Base-by-base conservation (phyloP, 2,329 filamentous ascomycete genomes). In the Sporothrix globosa region DNA sequence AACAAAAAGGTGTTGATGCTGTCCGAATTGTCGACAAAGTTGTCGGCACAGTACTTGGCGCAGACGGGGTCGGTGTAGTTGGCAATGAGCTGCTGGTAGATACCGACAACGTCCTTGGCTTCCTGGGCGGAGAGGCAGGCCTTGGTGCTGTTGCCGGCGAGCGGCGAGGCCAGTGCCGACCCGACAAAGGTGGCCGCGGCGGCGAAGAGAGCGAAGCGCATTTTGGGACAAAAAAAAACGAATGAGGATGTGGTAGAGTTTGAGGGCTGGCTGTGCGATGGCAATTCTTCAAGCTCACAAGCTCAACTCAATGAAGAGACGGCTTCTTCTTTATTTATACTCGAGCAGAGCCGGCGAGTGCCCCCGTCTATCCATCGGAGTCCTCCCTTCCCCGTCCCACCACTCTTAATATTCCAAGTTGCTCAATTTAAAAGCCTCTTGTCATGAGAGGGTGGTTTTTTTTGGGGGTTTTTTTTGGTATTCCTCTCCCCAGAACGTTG, bases 1-100 rank as follows among this genome's bases (percentile, higher is more conserved):
- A 75, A 72, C 70, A 76, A 74, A 74, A 79, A 77, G 68, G 73
- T 76, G 76, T 78, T 78, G 76, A 79, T 78, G 73, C 76, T 77
- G 76, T 78, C 77, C 68, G 77, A 77, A 67, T 74, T 73, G 74
- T 78, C 77, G 71, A 76, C 76, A 53, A 78, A 78, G 56, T 72
- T 68, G 48, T 75, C 72, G 68, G 76, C 74, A 71, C 76, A 76
- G 74, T 78, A 77, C 73, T 76, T 78, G 13, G 72, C 74, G 73
- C 74, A 75, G 70, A 74, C 75, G 4, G 72, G 73, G 48, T 74
- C 73, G 56, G 70, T 73, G 74, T 78, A 79, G 69, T 76, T 74
- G 73, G 76, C 74, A 73, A 79, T 79, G 24, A 77, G 74, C 53
- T 73, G 73, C 67, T 70, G 71, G 73, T 79, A 78, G 67, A 76